Evolutionary conservation across 2,329 filamentous ascomycete species (phyloP).

Genomic region (Tolypocladium guangdongense): DNA sequence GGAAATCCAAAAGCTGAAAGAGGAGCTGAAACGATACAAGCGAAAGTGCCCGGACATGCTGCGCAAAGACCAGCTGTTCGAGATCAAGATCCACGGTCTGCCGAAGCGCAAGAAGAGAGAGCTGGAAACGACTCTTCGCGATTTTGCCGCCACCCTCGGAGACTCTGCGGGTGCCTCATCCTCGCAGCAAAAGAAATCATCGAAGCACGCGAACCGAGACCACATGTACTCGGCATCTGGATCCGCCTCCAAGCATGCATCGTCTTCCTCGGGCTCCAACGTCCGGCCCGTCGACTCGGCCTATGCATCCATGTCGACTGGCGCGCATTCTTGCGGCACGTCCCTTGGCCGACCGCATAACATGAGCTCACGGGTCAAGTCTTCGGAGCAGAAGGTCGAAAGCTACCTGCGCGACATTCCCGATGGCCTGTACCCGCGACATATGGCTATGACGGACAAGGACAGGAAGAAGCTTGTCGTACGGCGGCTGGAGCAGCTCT

Average conservation of each 20-base stretch:
- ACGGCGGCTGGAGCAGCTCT: slow-evolving; percentile 66
- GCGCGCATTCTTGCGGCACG: slow-evolving; percentile 31
- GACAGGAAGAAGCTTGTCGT: slow-evolving; percentile 71
- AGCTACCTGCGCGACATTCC: slow-evolving; percentile 65
- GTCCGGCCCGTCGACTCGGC: slow-evolving; percentile 48
- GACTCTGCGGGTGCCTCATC: slow-evolving; percentile 32
- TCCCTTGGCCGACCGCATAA: slow-evolving; percentile 24
- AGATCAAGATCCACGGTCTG: slow-evolving; percentile 68
- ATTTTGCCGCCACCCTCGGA: slow-evolving; percentile 56
- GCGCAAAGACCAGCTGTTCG: slow-evolving; percentile 68
- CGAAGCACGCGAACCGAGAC: slow-evolving; percentile 26
- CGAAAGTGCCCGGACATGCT: slow-evolving; percentile 54
- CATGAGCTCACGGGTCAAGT: slow-evolving; percentile 24
- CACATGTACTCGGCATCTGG: slow-evolving; percentile 28
- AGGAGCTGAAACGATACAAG: slow-evolving; percentile 61
- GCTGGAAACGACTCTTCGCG: slow-evolving; percentile 60
- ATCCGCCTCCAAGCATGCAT: slow-evolving; percentile 39
- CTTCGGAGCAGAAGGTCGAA: slow-evolving; percentile 51
- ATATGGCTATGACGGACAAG: slow-evolving; percentile 54
- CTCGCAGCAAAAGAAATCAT: slow-evolving; percentile 27
- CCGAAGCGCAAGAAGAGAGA: slow-evolving; percentile 64
- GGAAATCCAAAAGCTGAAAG: slow-evolving; percentile 69
- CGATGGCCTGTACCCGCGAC: slow-evolving; percentile 52
- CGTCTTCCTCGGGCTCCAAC: slow-evolving; percentile 42
- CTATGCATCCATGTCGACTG: slow-evolving; percentile 56